phyloP scores from a whole-genome alignment of 192 early-diverging fungal genomes.

The Chytriomyces sp. region DNA sequence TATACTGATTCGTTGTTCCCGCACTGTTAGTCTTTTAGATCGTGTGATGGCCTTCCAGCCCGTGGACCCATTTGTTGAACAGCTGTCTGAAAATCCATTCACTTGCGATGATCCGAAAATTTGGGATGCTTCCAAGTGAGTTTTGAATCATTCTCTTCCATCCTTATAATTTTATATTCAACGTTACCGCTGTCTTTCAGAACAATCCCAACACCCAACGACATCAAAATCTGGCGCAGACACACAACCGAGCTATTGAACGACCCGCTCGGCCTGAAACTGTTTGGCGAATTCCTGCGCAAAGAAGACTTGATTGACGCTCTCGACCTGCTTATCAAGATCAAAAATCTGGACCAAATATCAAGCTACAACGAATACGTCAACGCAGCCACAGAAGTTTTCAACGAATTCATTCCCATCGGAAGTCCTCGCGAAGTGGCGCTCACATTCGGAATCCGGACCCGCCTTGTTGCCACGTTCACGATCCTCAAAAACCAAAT shows the following conservation, averaged over 20 bases:
- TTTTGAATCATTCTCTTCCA: not conserved
- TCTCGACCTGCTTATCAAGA: conserved; percentile 43
- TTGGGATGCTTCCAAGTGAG: conserved; percentile 32
- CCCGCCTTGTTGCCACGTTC: conserved; percentile 14
- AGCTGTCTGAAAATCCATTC: conserved; percentile 39
- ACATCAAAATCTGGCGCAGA: conserved; percentile 44
- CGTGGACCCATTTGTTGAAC: conserved; percentile 47
- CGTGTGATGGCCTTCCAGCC: conserved; percentile 14
- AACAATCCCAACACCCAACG: conserved; percentile 34
- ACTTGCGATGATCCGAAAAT: conserved; percentile 39
- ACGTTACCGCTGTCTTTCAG: not conserved
- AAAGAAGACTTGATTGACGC: conserved; percentile 46
- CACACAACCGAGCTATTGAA: conserved; percentile 42
- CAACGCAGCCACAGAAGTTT: conserved; percentile 31
- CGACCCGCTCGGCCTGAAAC: conserved; percentile 44
- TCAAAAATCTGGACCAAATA: conserved; percentile 39
- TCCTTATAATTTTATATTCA: not conserved
- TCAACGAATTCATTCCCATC: conserved; percentile 48
- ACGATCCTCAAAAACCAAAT: conserved; percentile 19
- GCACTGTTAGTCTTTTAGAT: conserved; percentile 12
- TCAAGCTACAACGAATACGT: conserved; percentile 39
- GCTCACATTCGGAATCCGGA: conserved; percentile 39
- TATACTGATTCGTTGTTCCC: conserved; percentile 5
- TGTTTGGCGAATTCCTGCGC: conserved; percentile 41
- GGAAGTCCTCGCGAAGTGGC: conserved; percentile 43